Evolutionary conservation across 2,329 filamentous ascomycete species (phyloP).

Genomic region (Arthrobotrys pseudoclavata): DNA sequence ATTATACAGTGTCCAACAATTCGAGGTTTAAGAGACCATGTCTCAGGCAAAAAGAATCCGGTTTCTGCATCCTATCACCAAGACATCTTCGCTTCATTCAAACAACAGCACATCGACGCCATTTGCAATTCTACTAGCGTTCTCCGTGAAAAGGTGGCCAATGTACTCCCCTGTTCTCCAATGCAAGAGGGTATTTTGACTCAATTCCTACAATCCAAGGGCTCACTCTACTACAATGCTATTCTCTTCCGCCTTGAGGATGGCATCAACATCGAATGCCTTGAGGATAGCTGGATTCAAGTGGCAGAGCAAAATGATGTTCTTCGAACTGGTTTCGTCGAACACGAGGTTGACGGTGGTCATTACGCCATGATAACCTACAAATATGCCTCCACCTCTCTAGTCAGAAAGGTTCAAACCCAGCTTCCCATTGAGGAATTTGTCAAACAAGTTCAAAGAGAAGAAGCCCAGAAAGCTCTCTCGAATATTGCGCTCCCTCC

Average conservation of each 20-base stretch:
- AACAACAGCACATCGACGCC: conserved; percentile 53
- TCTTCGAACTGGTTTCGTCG: conserved; percentile 80
- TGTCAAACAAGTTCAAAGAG: conserved; percentile 37
- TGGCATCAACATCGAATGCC: conserved; percentile 65
- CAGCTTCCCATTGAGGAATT: conserved; percentile 61
- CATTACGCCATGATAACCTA: conserved; percentile 84
- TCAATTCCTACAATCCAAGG: conserved; percentile 77
- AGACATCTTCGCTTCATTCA: conserved; percentile 48
- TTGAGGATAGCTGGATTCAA: conserved; percentile 74
- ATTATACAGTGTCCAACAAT: conserved; percentile 48
- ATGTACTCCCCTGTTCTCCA: conserved; percentile 81
- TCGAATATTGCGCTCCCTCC: conserved; percentile 63
- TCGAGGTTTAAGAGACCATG: conserved; percentile 36
- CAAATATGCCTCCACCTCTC: conserved; percentile 59
- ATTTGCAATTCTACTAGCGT: conserved; percentile 65
- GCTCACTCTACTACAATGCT: conserved; percentile 81
- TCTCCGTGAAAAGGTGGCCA: conserved; percentile 68
- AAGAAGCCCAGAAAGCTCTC: conserved; percentile 68
- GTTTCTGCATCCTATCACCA: conserved; percentile 38
- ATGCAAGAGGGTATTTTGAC: conserved; percentile 84
- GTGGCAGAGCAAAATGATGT: conserved; percentile 75
- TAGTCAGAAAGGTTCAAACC: conserved; percentile 34
- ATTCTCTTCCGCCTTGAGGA: conserved; percentile 71
- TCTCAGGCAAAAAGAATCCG: conserved; percentile 46
- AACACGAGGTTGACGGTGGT: conserved; percentile 72